Evolutionary conservation across 2,329 filamentous ascomycete species (phyloP).

Genomic region (Colletotrichum lindemuthianum): DNA sequence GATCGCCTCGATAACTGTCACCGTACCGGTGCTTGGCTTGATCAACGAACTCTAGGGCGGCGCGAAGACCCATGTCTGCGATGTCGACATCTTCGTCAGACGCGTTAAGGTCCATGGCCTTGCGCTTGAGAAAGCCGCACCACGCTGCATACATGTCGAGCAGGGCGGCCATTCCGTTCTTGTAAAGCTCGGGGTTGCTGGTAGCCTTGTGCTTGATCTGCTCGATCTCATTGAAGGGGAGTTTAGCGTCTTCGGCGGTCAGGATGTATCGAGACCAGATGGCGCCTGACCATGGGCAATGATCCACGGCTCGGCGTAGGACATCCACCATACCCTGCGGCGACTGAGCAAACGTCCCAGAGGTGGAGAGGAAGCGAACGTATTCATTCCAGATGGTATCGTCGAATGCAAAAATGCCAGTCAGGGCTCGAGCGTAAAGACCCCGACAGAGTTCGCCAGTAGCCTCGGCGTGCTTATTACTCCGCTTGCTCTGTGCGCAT

Average conservation of each 20-base stretch:
- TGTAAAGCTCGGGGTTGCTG: constrained; percentile 83
- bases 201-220: constrained; percentile 93
- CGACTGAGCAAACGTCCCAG: constrained; percentile 49
- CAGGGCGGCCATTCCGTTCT: constrained; percentile 86
- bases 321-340: constrained; percentile 70
- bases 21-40: constrained; percentile 81
- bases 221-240: constrained; percentile 83
- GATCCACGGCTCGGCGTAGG: constrained; percentile 82
- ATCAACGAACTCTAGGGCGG: constrained; percentile 86
- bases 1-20: constrained; percentile 82
- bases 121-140: constrained; percentile 92
- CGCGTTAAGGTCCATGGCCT: constrained; percentile 78
- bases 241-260: constrained; percentile 80
- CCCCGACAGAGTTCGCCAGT: constrained; percentile 65
- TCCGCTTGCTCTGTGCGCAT: constrained; percentile 68
- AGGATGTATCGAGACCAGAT: constrained; percentile 93
- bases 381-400: constrained; percentile 86
- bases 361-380: constrained; percentile 75
- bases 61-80: constrained; percentile 87
- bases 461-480: constrained; percentile 55
- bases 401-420: constrained; percentile 75
- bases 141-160: constrained; percentile 93
- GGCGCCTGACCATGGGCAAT: constrained; percentile 92
- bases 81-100: constrained; percentile 87
- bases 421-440: constrained; percentile 83